Evolutionary conservation across 805 yeast species (phyloP).

Genomic region (Scheffersomyces amazonensis): DNA sequence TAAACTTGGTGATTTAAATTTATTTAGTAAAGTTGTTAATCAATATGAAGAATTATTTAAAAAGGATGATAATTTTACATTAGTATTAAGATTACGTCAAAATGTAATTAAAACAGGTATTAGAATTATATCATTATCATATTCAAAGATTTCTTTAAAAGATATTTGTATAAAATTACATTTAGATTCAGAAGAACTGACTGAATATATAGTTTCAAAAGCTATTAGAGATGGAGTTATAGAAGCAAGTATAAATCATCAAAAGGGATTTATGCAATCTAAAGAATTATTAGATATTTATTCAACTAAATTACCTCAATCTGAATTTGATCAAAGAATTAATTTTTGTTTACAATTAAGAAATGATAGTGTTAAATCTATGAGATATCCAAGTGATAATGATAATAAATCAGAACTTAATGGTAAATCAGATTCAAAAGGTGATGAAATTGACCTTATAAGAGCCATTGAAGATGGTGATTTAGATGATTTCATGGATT

Average conservation of each 20-base stretch:
- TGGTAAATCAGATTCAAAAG: conserved; percentile 28
- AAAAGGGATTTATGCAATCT: conserved; percentile 86
- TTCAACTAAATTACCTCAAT: conserved; percentile 83
- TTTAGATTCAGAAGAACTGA: conserved; percentile 90
- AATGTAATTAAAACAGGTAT: conserved; percentile 98
- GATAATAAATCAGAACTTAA: conserved; percentile 26
- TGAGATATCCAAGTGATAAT: conserved; percentile 74
- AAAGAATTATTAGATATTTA: conserved; percentile 84
- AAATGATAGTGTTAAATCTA: conserved; percentile 88
- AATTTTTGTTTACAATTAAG: conserved; percentile 86
- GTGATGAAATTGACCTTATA: conserved; percentile 41
- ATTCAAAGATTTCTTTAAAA: conserved; percentile 84
- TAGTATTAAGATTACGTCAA: conserved; percentile 87
- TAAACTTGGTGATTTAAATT: conserved; percentile 81
- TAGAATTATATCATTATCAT: conserved; percentile 85
- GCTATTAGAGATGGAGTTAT: conserved; percentile 97
- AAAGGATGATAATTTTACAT: conserved; percentile 76
- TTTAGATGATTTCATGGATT: conserved; percentile 48
- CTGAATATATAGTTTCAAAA: conserved; percentile 95
- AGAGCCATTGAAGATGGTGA: conserved; percentile 57
- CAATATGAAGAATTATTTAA: conserved; percentile 61
- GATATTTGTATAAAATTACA: conserved; percentile 92
- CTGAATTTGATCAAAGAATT: conserved; percentile 88
- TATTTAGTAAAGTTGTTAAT: conserved; percentile 69
- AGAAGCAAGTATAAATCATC: conserved; percentile 91